Percentiles rank a stretch among this genome's conserved stretches.
These are phyloP conservation scores for Lipomyces kockii DNA, from an alignment of 805 yeast genomes.

Conservation along the genomic window DNA sequence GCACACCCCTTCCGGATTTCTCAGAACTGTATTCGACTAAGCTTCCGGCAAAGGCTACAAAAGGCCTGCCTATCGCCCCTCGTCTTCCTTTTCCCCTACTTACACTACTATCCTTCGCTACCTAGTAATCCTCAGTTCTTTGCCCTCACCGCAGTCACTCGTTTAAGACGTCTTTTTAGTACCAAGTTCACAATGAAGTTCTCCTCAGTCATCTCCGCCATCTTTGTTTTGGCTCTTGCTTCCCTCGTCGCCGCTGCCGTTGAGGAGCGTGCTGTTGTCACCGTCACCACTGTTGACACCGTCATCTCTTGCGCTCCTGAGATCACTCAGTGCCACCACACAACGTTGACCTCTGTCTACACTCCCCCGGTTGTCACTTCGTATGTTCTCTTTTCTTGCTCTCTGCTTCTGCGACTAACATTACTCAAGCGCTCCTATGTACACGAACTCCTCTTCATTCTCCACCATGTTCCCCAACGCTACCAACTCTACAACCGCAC, in stretches of 20 bases:
- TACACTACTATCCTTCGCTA: neutral
- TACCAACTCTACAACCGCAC: constrained; percentile 38
- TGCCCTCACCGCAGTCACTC: constrained; percentile 31
- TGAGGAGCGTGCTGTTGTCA: constrained; percentile 37
- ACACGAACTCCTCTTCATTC: constrained; percentile 17
- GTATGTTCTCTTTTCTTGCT: constrained; percentile 16
- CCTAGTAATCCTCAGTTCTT: neutral
- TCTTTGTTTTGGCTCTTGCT: constrained; percentile 28
- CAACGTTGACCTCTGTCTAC: constrained; percentile 5
- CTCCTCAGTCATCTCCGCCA: constrained; percentile 30
- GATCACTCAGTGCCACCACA: constrained; percentile 56
- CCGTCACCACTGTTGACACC: constrained; percentile 52
- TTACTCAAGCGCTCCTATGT: constrained; percentile 13
- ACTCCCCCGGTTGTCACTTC: constrained; percentile 14
- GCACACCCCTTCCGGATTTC: neutral
- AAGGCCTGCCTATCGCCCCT: neutral
- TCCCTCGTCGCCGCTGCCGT: constrained; percentile 32
- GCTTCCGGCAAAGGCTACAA: neutral
- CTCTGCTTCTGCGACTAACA: neutral
- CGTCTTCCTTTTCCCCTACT: neutral
- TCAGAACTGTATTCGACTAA: too few relatives aligned
- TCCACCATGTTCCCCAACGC: constrained; percentile 21
- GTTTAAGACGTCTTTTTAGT: constrained; percentile 12
- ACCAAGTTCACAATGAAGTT: constrained; percentile 35
- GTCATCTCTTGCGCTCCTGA: constrained; percentile 53